phyloP scores from a whole-genome alignment of 495 filamentous ascomycete species.

The Aspergillus bridgeri region DNA sequence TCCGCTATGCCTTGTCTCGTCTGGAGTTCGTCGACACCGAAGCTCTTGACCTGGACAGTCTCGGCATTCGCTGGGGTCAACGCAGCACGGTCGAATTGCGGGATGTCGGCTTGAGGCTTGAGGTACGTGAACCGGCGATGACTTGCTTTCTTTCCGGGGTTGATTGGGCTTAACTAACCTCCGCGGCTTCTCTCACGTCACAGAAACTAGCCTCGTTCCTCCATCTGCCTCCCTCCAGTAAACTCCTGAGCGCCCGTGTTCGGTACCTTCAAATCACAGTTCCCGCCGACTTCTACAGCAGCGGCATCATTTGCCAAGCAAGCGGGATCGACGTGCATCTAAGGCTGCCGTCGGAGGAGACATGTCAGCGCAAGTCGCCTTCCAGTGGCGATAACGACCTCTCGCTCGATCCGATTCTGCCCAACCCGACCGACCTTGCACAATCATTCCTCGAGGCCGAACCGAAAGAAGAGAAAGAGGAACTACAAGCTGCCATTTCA shows the following conservation, averaged over 20 bases:
- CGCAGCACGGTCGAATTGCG: constrained; percentile 74
- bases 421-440: constrained; percentile 78
- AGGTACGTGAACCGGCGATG: constrained; percentile 49
- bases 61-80: constrained; percentile 74
- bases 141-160: constrained; percentile 8
- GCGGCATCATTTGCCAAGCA: constrained; percentile 70
- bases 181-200: constrained; percentile 1
- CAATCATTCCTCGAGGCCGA: constrained; percentile 84
- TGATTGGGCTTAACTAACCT: constrained; percentile 13
- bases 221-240: constrained; percentile 64
- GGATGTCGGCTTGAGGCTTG: constrained; percentile 72
- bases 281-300: constrained; percentile 76
- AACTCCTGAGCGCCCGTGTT: constrained; percentile 66
- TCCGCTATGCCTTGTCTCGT: constrained; percentile 76
- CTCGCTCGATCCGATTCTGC: constrained; percentile 41
- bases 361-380: background rate
- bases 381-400: constrained; percentile 9
- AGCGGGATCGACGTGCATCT: constrained; percentile 72
- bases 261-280: constrained; percentile 70
- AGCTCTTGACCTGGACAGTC: constrained; percentile 70
- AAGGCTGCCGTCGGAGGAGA: constrained; percentile 35
- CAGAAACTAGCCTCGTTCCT: constrained; percentile 75
- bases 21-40: constrained; percentile 80
- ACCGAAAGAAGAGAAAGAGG: constrained; percentile 66
- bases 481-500: constrained; percentile 72